These are phyloP conservation scores for Microascus cirrosus DNA, from an alignment of 2,329 filamentous ascomycete species.

Conservation along the genomic window DNA sequence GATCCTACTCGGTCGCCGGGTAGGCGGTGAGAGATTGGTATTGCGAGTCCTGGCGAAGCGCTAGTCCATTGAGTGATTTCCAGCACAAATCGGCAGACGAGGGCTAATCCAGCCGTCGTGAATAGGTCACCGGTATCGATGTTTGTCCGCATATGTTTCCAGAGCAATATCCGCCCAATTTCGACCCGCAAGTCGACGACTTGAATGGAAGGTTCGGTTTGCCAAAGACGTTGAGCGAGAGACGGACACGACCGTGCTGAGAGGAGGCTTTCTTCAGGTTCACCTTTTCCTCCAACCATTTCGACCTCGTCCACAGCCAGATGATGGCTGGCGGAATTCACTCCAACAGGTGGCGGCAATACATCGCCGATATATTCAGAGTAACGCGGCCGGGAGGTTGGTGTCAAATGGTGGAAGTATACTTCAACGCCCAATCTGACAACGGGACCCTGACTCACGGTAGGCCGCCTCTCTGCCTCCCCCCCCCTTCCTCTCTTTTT, in stretches of 20 bases:
- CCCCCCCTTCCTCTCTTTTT: no score
- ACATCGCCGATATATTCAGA: constrained; percentile 64
- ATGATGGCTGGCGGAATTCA: constrained; percentile 64
- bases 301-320: constrained; percentile 76
- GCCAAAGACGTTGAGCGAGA: not conserved
- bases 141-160: constrained; percentile 60
- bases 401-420: constrained; percentile 82
- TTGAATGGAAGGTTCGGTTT: constrained; percentile 48
- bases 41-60: not conserved
- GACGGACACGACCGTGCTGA: not conserved
- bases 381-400: constrained; percentile 68
- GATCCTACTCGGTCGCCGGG: not conserved
- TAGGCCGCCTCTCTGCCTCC: constrained; percentile 16
- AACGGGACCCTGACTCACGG: constrained; percentile 64
- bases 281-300: constrained; percentile 58
- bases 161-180: constrained; percentile 51
- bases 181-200: constrained; percentile 63
- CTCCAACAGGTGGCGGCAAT: constrained; percentile 59
- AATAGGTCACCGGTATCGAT: constrained; percentile 61
- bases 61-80: not conserved
- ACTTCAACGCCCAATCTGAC: constrained; percentile 76
- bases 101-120: constrained; percentile 1
- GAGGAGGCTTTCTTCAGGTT: constrained; percentile 30
- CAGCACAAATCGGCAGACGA: not conserved
- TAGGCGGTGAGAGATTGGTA: not conserved